phyloP scores from a whole-genome alignment of 2,329 filamentous ascomycete genomes.

The Trichophyton benhamiae region DNA sequence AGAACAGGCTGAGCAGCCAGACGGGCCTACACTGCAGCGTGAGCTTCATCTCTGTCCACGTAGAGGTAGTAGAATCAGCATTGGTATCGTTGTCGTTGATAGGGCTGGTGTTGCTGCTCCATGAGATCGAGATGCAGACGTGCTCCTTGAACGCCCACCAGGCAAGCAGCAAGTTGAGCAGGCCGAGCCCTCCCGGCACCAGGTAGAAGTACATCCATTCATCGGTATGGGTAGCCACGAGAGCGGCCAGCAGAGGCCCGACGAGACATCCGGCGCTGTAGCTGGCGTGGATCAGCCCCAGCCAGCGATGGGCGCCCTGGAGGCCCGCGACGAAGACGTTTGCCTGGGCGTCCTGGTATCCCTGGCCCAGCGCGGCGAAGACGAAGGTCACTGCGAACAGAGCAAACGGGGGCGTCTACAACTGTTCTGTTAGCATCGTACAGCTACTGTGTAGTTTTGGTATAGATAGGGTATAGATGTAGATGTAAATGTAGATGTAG shows the following conservation, averaged over 20 bases:
- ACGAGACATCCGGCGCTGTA: conserved; percentile 46
- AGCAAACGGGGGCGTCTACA: conserved; percentile 38
- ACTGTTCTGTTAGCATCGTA: not conserved
- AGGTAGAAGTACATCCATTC: conserved; percentile 48
- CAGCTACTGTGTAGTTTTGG: not conserved
- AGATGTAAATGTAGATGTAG: not conserved
- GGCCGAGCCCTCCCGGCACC: conserved; percentile 42
- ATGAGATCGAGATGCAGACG: not conserved
- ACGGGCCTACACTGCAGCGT: conserved; percentile 38
- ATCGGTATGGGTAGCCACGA: conserved; percentile 34
- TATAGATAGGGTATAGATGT: not conserved
- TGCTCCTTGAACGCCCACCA: conserved; percentile 39
- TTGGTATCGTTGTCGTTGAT: not conserved
- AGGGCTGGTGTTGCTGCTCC: not conserved
- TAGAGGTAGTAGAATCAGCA: not conserved
- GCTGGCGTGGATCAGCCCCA: conserved; percentile 53
- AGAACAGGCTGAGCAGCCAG: conserved; percentile 59
- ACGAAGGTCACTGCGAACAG: conserved; percentile 49
- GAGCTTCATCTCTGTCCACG: conserved; percentile 17
- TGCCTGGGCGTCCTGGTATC: conserved; percentile 51
- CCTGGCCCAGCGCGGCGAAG: conserved; percentile 47
- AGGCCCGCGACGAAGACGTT: conserved; percentile 49
- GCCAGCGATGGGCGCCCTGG: conserved; percentile 45
- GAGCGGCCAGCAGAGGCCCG: conserved; percentile 44
- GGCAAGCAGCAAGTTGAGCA: conserved; percentile 40